These are phyloP conservation scores for Mycosphaerelloides madeirae DNA, from an alignment of 2,329 filamentous ascomycete genomes.

Conservation along the genomic window DNA sequence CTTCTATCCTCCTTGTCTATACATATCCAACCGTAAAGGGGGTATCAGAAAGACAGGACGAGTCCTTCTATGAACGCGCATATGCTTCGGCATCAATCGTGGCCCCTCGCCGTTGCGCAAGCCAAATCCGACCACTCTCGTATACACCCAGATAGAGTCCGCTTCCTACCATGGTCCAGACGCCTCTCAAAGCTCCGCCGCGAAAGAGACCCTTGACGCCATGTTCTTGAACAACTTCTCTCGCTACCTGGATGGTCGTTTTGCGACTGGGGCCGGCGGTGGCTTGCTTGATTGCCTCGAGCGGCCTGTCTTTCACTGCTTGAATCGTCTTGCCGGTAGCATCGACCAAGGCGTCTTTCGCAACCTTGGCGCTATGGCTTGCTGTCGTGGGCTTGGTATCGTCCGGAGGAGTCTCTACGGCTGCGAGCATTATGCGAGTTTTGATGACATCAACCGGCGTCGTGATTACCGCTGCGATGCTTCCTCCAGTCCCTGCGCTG, in stretches of 20 bases:
- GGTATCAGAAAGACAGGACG: background rate
- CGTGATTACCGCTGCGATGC: constrained; percentile 72
- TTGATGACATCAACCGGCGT: constrained; percentile 88
- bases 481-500: constrained; percentile 70
- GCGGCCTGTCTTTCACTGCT: constrained; percentile 27
- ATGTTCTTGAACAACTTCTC: constrained; percentile 60
- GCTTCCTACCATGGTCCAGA: constrained; percentile 78
- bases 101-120: constrained; percentile 43
- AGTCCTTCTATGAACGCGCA: constrained; percentile 6
- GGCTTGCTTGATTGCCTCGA: constrained; percentile 31
- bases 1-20: no score
- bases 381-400: constrained; percentile 6
- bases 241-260: constrained; percentile 55
- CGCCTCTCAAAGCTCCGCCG: constrained; percentile 66
- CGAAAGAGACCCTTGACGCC: constrained; percentile 72
- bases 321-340: constrained; percentile 39
- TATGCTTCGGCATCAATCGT: constrained; percentile 31
- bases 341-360: constrained; percentile 31
- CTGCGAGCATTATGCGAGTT: constrained; percentile 78
- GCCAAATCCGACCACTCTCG: constrained; percentile 64
- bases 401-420: constrained; percentile 35
- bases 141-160: constrained; percentile 84
- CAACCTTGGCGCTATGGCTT: constrained; percentile 16
- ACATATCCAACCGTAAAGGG: no score
- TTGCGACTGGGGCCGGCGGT: constrained; percentile 30